Evolutionary conservation across 2,329 filamentous ascomycete species (phyloP), one percentile per base, ranked within the genome.

Genomic region (Claviceps digitariae): DNA sequence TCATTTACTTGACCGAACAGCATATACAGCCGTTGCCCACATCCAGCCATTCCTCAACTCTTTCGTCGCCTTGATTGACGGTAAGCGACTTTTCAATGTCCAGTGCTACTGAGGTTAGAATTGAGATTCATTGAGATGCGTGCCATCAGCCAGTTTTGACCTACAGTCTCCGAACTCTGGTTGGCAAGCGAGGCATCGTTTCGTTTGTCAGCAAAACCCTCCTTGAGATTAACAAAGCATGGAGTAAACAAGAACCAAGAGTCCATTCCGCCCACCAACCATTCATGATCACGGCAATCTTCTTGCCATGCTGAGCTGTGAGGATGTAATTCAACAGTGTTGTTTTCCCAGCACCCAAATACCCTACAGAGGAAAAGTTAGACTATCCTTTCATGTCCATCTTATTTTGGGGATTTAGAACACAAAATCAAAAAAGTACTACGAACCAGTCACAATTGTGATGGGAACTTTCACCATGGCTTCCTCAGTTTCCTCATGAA

Each of bases 61-160:
- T 79, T 63, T 91, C 81, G 41, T 83, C 86, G 55, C 84, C 86
- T 65, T 90, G 83, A 66, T 85, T 95, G 60, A 98, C 83, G 0
- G 91, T 97, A 57, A 98, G 76, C 45, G 90, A 90, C 66, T 95
- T 96, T 68, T 98, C 93, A 58, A 98, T 95, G 63, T 97, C 91
- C 61, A 90, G 78, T 52, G 91, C 88, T 90, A 55, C n/a, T 44
- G 5, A 20, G 4, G 3, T 44, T 59, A 48, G 59, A 53, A 53
- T 5, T 15, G 4, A n/a, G 17, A 57, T 58, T n/a, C 60, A 25
- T 55, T 55, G 21, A 36, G 2, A n/a, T 38, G 7, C 31, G 57
- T 27, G 68, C 12, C 4, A 23, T 21, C 17, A 21, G 21, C 27
- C 31, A 29, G 12, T 29, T 12, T 34, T 38, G 21, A 40, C 81